Base-by-base conservation (phyloP, 306 rosid species). In the Acacia melanoxylon region DNA sequence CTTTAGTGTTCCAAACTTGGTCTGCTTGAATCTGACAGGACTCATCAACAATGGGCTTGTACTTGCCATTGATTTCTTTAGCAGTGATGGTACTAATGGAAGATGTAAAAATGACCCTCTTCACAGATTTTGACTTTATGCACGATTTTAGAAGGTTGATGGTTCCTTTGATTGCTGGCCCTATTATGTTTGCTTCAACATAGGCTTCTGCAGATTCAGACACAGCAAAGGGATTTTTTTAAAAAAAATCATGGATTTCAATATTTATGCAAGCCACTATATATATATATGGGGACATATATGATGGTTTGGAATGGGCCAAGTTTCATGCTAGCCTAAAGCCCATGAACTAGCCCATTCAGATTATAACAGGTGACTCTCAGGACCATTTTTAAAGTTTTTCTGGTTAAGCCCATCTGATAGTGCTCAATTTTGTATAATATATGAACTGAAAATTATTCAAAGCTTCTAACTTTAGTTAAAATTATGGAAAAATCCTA, bases 31-130 rank as follows among this genome's bases (percentile, higher is more conserved):
- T 88, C 83, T 59, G 88, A 65, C 91, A 91, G 25, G 89, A 83
- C 79, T 89, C 95, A 86, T 91, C 90, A 70, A 88, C 94, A 29
- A 85, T 1, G 17, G 78, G n/a, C 80, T 33, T 91, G 86, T 87
- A 83, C 49, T 67, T 72, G 45, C 82, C 91, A 72, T 68, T 10
- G 40, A 16, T 80, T 40, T 91, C 89, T 83, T 72, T 83, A 48
- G 90, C 95, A 1, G 89, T 91, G 63, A 87, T 51, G 8, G 92
- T 87, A 44, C 92, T 91, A 12, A 87, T 85, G 48, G 94, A 89
- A 80, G 94, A 91, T n/a, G 92, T 91, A 81, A 91, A 73, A 44
- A 91, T 89, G 40, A 91, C 95, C 78, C 87, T 85, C 71, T 83
- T 91, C 82, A 91, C 90, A 14, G 94, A 84, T 56, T 75, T 74